These are phyloP conservation scores for Osmanthus fragrans DNA, from an alignment of 257 asterid genomes.

Conservation along the genomic window DNA sequence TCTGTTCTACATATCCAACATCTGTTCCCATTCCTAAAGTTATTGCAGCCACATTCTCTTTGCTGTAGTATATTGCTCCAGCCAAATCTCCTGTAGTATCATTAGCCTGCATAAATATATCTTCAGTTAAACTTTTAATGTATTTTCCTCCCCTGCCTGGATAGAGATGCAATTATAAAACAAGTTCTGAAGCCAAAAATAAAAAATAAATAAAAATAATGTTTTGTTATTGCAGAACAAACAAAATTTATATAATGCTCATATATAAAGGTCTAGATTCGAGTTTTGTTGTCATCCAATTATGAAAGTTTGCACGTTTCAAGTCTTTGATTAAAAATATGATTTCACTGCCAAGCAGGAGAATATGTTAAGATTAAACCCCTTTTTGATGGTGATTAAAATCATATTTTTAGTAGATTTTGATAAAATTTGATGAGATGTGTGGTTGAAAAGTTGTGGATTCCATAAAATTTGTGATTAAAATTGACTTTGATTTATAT, in stretches of 20 bases:
- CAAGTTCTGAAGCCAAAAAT: not conserved
- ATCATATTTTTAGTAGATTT: no score
- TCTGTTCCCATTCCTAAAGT: slow-evolving; percentile 70
- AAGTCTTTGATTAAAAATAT: not conserved
- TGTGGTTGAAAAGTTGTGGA: no score
- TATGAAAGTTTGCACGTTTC: no score
- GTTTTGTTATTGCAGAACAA: no score
- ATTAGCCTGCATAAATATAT: slow-evolving; percentile 41
- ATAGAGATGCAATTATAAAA: not conserved
- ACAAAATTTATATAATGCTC: no score
- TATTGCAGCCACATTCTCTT: slow-evolving; percentile 69
- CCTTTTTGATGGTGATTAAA: no score
- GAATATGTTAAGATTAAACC: no score
- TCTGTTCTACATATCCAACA: slow-evolving; percentile 60
- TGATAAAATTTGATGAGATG: no score
- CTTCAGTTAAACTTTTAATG: not conserved
- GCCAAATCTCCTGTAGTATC: slow-evolving; percentile 79
- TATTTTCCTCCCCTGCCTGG: not conserved
- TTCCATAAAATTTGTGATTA: no score
- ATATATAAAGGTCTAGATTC: no score
- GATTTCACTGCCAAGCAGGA: not conserved
- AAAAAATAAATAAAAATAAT: not conserved
- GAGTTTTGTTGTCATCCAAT: no score
- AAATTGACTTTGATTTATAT: no score
- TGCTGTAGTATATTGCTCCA: slow-evolving; percentile 74